These are phyloP conservation scores for Dacryopinax spathularia DNA, from an alignment of 768 basidiomycete genomes.

Conservation along the genomic window DNA sequence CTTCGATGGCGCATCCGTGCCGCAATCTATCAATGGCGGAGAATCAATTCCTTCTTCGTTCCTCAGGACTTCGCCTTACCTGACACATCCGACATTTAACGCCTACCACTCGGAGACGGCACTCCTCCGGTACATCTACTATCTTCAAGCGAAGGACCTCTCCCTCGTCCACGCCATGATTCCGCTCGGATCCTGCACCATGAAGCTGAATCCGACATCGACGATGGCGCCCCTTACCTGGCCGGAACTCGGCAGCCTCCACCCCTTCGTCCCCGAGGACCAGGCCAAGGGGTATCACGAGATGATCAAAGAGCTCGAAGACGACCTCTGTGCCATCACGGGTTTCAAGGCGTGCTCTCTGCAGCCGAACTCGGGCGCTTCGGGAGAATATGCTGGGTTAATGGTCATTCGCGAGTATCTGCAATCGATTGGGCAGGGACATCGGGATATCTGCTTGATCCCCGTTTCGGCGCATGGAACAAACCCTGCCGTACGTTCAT, in stretches of 20 bases:
- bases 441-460: conserved; percentile 84
- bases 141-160: conserved; percentile 87
- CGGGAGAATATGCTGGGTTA: conserved; percentile 94
- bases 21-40: conserved; percentile 24
- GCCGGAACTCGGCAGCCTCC: conserved; percentile 79
- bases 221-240: conserved; percentile 95
- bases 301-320: conserved; percentile 80
- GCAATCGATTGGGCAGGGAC: conserved; percentile 66
- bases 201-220: conserved; percentile 96
- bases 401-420: conserved; percentile 90
- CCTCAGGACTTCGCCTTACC: conserved; percentile 50
- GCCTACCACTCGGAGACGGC: conserved; percentile 96
- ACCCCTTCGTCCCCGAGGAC: conserved; percentile 82
- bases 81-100: conserved; percentile 88
- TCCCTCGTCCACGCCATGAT: conserved; percentile 95
- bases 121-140: conserved; percentile 92
- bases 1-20: conserved; percentile 34
- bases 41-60: conserved; percentile 40
- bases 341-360: conserved; percentile 92
- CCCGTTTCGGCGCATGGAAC: conserved; percentile 96
- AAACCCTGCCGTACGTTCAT: conserved; percentile 74
- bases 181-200: conserved; percentile 86
- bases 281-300: conserved; percentile 79
- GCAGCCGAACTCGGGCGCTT: conserved; percentile 98
- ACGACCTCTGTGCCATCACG: conserved; percentile 82